phyloP scores from a whole-genome alignment of 2,329 filamentous ascomycete genomes.

The Colletotrichum filicis region DNA sequence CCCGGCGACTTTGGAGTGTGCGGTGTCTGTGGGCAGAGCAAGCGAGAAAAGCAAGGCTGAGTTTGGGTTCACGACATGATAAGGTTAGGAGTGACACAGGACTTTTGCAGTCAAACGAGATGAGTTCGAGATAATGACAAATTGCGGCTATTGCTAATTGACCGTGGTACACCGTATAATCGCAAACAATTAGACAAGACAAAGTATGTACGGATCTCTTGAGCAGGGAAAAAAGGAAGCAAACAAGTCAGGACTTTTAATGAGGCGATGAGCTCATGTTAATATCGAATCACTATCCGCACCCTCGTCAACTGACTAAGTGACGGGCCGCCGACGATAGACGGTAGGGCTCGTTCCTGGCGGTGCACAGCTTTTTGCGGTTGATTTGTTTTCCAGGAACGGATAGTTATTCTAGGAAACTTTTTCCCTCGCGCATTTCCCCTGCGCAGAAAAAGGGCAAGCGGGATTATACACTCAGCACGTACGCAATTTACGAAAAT shows the following conservation, averaged over 20 bases:
- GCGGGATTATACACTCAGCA: neutral
- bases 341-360: conserved; percentile 15
- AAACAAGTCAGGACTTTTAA: neutral
- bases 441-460: neutral
- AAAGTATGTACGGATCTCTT: neutral
- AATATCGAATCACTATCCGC: conserved; percentile 13
- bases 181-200: neutral
- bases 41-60: conserved; percentile 23
- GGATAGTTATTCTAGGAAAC: conserved; percentile 21
- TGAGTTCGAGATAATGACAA: neutral
- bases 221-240: neutral
- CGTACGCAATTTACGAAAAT: neutral
- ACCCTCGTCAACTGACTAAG: conserved; percentile 14
- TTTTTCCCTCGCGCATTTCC: neutral
- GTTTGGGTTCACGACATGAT: neutral
- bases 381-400: neutral
- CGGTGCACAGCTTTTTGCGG: neutral
- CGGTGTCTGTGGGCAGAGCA: conserved; percentile 71
- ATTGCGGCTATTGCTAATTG: neutral
- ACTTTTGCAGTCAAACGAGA: neutral
- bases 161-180: neutral
- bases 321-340: neutral
- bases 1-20: conserved; percentile 76
- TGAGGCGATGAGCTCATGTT: conserved; percentile 14
- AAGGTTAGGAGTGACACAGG: conserved; percentile 10